Evolutionary conservation across 225 moss, liverwort and hornwort genomes (phyloP), one percentile per base, ranked within the genome.

Genomic region (Pseudoscleropodium purum): DNA sequence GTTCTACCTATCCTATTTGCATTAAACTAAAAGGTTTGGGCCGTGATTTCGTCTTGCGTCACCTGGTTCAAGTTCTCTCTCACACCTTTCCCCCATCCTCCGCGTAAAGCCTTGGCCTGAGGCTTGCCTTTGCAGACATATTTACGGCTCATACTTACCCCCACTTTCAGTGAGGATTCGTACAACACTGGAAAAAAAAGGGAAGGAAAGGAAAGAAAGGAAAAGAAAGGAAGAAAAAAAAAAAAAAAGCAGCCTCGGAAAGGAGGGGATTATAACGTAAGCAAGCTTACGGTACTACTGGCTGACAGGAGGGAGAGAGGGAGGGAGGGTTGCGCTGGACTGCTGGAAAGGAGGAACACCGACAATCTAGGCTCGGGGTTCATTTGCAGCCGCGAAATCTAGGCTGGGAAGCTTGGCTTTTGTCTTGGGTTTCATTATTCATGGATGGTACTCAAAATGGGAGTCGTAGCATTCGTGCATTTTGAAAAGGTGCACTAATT

Each of bases 181-280:
- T n/a, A 79, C 51, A 76, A 30, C 37, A 68, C 57, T 26, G 17
- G 56, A 2, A 16, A 25, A 9, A 5, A 10, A 7, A 20, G 18
- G 2, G 11, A 51, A 37, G 18, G 16, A 61, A 13, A 13, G 4
- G 2, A 2, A 15, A 8, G 2, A 9, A 18, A 57, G 9, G 3
- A 10, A 45, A 29, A 15, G 4, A 4, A 1, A 25, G 7, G 8
- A 6, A 33, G 6, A 11, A 6, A 10, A 47, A 47, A 10, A 47
- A 18, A 43, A 8, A 18, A 17, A 5, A 13, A 34, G 7, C 59
- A 23, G 3, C 7, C 2, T 5, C 34, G 2, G 6, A 7, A 5
- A 27, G 37, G 11, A 56, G 57, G 17, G 52, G 51, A 52, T 24
- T 39, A 31, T 59, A 19, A 7, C 9, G 47, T 10, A 9, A 18